These are phyloP conservation scores for Oxyria digyna DNA, from an alignment of 148 eudicot genomes.

Conservation along the genomic window DNA sequence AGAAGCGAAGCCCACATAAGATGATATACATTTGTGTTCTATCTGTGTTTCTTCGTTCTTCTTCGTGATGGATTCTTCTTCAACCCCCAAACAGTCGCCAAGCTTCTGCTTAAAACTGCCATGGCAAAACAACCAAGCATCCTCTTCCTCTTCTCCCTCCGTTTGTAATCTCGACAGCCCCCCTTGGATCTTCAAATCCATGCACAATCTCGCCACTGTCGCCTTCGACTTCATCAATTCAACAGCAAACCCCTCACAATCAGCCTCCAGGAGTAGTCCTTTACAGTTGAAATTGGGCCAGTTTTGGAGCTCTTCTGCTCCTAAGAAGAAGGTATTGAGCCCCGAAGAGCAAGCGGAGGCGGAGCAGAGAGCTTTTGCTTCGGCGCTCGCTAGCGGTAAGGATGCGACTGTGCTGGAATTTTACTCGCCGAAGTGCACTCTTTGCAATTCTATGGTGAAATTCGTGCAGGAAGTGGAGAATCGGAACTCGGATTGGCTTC, in stretches of 20 bases:
- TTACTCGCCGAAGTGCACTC: constrained; percentile 79
- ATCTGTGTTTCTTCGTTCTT: background rate
- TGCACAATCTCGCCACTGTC: constrained; percentile 31
- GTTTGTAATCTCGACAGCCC: constrained; percentile 47
- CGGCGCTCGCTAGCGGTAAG: constrained; percentile 60
- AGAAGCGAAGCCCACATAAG: background rate
- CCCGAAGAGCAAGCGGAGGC: constrained; percentile 68
- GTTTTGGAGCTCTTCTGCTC: background rate
- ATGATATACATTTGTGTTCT: background rate
- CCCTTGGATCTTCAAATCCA: constrained; percentile 72
- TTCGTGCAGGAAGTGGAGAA: constrained; percentile 71
- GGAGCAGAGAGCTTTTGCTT: constrained; percentile 81
- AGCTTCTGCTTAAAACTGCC: constrained; percentile 66
- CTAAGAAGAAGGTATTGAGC: constrained; percentile 23
- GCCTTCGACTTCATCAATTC: constrained; percentile 33
- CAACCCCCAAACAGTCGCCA: background rate
- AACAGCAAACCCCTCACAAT: constrained; percentile 15
- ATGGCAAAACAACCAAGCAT: constrained; percentile 31
- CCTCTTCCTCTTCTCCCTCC: constrained; percentile 11
- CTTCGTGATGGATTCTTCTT: background rate
- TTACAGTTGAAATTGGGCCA: constrained; percentile 7
- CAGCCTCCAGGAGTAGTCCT: constrained; percentile 1
- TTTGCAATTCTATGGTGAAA: constrained; percentile 68
- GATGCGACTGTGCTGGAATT: constrained; percentile 76
- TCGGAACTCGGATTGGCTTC: constrained; percentile 72